Percentiles rank a stretch among this genome's conserved stretches.
Evolutionary conservation across 2,329 filamentous ascomycete species (phyloP).

Genomic region (Didymella sp.): DNA sequence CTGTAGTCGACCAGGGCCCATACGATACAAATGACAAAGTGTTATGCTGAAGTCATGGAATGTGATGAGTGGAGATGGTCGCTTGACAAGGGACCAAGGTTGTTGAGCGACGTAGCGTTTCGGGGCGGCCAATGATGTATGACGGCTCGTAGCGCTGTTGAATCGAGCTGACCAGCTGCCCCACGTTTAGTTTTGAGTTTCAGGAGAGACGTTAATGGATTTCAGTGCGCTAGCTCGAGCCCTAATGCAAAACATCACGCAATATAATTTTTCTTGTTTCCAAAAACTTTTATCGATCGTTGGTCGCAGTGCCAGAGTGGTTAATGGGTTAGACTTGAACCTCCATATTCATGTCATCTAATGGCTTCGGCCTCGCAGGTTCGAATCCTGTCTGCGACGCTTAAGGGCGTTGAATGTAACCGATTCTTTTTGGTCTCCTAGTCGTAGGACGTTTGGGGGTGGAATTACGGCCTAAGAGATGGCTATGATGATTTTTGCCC

Average conservation of each 20-base stretch:
- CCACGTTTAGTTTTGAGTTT: background rate
- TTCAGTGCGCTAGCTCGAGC: no score
- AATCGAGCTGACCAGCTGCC: background rate
- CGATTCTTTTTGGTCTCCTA: background rate
- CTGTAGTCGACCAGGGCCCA: conserved; percentile 26
- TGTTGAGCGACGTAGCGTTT: conserved; percentile 43
- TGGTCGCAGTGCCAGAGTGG: conserved; percentile 50
- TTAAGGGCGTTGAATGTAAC: background rate
- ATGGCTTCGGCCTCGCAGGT: conserved; percentile 53
- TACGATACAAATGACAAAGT: background rate
- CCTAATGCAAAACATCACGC: no score
- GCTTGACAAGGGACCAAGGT: conserved; percentile 7
- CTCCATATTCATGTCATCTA: conserved; percentile 46
- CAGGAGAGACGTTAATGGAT: background rate
- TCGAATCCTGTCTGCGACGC: conserved; percentile 47
- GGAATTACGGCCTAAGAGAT: background rate
- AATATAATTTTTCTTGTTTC: background rate
- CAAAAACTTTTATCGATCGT: conserved; percentile 8
- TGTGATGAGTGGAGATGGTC: conserved; percentile 44
- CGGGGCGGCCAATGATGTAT: conserved; percentile 26
- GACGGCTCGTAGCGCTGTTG: background rate
- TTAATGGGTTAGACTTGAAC: conserved; percentile 55
- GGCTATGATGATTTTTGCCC: background rate
- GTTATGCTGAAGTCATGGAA: conserved; percentile 53
- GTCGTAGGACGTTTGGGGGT: background rate